Evolutionary conservation across 495 filamentous ascomycete species (phyloP), one percentile per base, ranked within the genome.

Genomic region (Penicillium desertorum): DNA sequence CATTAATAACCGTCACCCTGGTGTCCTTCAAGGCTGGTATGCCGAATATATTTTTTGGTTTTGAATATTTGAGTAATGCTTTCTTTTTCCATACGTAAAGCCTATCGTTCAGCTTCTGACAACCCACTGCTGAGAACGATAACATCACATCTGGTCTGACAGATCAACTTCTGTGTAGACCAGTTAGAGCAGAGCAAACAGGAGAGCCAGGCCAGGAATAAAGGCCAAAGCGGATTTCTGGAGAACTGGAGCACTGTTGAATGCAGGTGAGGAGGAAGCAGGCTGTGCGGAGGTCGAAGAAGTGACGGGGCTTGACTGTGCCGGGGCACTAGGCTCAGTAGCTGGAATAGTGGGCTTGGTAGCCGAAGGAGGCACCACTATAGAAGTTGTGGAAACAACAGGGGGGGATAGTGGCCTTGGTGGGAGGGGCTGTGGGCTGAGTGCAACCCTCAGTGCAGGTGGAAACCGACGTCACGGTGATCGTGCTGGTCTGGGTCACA

Each of bases 401-500:
- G 37, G 36, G 30, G 30, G 48, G 42, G 11, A 43, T 52, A 0
- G 48, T 49, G 17, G 49, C 45, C 19, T 51, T 19, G 2, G 46
- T 41, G 0, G 46, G 46, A 30, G 46, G 14, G n/a, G 16, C 6
- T 5, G 59, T 64, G 7, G 66, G 51, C 36, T 54, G 41, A 27
- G 17, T 19, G 45, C 65, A 70, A 14, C 45, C 57, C 37, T 62
- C 61, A 27, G 42, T 60, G 52, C 61, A 64, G 39, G 62, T 66
- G n/a, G 62, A 56, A 1, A 63, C 54, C 11, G 67, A 65, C 10
- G 67, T 66, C 16, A 64, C 42, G 30, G 58, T 69, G 7, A 65
- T 6, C 17, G 70, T 65, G 47, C 54, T 69, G 4, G 65, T 71
- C 17, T 57, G 23, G 36, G 69, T 71, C 12, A 67, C 62, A 0